These are phyloP conservation scores for Diaporthe amygdali DNA, from an alignment of 2,329 filamentous ascomycete genomes.

Conservation along the genomic window DNA sequence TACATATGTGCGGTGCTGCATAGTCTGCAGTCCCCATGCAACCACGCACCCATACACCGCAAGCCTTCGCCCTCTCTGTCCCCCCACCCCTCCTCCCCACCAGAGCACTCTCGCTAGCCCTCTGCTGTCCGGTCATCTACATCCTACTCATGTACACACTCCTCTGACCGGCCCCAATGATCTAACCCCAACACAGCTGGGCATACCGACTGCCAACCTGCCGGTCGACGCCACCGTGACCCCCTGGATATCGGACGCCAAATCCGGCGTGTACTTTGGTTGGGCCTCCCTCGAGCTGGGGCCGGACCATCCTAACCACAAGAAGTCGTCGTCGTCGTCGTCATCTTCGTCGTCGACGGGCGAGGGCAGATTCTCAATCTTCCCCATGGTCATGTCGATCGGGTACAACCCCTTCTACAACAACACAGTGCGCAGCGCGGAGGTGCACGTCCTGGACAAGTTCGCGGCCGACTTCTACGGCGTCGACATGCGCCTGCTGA, in stretches of 20 bases:
- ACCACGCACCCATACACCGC: slow-evolving; percentile 13
- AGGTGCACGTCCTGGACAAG: slow-evolving; percentile 84
- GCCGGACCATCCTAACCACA: slow-evolving; percentile 48
- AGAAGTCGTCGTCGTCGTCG: slow-evolving; percentile 2
- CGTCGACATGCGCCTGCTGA: slow-evolving; percentile 75
- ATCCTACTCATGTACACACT: neutral
- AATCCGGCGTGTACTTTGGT: slow-evolving; percentile 91
- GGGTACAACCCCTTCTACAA: slow-evolving; percentile 99
- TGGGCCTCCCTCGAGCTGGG: slow-evolving; percentile 77
- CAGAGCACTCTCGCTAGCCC: neutral
- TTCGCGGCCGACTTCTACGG: slow-evolving; percentile 88
- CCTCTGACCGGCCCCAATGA: neutral
- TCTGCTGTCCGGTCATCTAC: neutral
- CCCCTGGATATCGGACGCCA: slow-evolving; percentile 66
- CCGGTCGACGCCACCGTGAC: slow-evolving; percentile 68
- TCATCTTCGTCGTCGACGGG: slow-evolving; percentile 22
- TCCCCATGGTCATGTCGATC: slow-evolving; percentile 91
- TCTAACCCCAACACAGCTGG: slow-evolving; percentile 64
- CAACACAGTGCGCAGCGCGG: slow-evolving; percentile 83
- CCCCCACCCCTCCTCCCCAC: neutral
- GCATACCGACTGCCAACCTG: slow-evolving; percentile 96
- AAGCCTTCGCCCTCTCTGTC: slow-evolving; percentile 2
- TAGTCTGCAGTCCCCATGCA: neutral
- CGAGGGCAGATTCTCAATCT: slow-evolving; percentile 50
- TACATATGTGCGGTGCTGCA: slow-evolving; percentile 2